Evolutionary conservation across 805 yeast species (phyloP), one percentile per base, ranked within the genome.

Genomic region (Saccharomycopsis malanga): DNA sequence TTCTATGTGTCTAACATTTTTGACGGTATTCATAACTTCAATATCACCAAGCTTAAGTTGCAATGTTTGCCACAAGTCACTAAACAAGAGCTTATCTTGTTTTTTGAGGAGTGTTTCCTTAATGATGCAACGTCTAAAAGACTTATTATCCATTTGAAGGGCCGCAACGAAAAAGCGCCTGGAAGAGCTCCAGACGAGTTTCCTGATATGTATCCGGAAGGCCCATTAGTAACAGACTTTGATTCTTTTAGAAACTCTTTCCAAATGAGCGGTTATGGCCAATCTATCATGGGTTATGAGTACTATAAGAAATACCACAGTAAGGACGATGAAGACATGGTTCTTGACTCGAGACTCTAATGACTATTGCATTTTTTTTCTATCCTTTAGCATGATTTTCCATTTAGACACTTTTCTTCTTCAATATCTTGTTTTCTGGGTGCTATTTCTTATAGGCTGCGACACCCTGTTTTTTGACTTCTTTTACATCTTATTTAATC

Each of bases 11-110:
- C 73, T 45, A 71, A 77, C 12, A 83, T 93, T 48, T 75, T 77
- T 25, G 71, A 77, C 48, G 96, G 96, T 4, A 83, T 70, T 63
- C 89, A 83, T 59, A 87, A 91, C 60, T 91, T 87, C 64, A 64
- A 70, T 32, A 71, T 75, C 45, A 70, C 77, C 49, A 74, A 69
- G 34, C 65, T 68, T 39, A 81, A 81, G 49, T 87, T 85, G 4
- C 70, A 71, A 38, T 52, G 74, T 3, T 25, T 47, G 29, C 14
- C 10, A 44, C 57, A 57, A 2, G 61, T 87, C 45, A 69, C 80
- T 24, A 74, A 79, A 57, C 61, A 64, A 1, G 83, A 88, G 24
- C 65, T 88, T 32, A 55, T 76, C 23, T 68, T 70, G 0, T 80
- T 80, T 57, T 86, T 72, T 60, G 58, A 73, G 22, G 56, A 64